A percentile compares a stretch with the other conserved stretches of the same genome.
These are phyloP conservation scores for Populus trichocarpa DNA, from an alignment of 441 rosid genomes.

Conservation along the genomic window DNA sequence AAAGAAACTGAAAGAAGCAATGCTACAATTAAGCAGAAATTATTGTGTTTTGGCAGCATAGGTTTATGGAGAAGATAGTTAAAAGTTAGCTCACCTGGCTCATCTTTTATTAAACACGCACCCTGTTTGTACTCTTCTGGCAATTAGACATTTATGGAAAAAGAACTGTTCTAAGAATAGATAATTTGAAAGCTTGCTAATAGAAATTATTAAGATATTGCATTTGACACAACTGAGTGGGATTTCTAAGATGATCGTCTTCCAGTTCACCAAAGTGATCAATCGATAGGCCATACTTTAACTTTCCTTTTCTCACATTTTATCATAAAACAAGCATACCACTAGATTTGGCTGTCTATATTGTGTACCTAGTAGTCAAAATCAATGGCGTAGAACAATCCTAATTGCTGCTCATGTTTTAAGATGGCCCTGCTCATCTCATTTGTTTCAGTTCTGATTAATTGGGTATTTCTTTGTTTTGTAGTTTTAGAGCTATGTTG, in stretches of 20 bases:
- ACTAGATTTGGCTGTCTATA: background rate
- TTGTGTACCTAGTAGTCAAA: background rate
- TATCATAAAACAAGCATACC: background rate
- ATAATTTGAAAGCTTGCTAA: background rate
- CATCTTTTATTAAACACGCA: background rate
- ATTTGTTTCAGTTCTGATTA: background rate
- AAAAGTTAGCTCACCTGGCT: background rate
- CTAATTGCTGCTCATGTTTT: background rate
- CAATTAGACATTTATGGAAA: background rate
- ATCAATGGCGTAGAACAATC: background rate
- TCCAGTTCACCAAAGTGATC: background rate
- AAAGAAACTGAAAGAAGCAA: background rate
- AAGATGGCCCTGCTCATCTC: background rate
- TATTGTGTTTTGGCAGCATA: background rate
- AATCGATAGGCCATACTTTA: background rate
- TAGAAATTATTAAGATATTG: background rate
- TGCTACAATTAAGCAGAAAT: background rate
- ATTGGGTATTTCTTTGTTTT: conserved; percentile 13
- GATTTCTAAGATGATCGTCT: background rate
- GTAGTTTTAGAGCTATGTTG: conserved; percentile 76
- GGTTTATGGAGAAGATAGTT: background rate
- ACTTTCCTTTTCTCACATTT: background rate
- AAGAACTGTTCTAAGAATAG: background rate
- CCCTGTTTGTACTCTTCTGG: background rate
- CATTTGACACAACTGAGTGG: background rate